A percentile compares a stretch with the other conserved stretches of the same genome.
Evolutionary conservation across 768 basidiomycete genomes (phyloP).

Genomic region (Cubamyces sp.): DNA sequence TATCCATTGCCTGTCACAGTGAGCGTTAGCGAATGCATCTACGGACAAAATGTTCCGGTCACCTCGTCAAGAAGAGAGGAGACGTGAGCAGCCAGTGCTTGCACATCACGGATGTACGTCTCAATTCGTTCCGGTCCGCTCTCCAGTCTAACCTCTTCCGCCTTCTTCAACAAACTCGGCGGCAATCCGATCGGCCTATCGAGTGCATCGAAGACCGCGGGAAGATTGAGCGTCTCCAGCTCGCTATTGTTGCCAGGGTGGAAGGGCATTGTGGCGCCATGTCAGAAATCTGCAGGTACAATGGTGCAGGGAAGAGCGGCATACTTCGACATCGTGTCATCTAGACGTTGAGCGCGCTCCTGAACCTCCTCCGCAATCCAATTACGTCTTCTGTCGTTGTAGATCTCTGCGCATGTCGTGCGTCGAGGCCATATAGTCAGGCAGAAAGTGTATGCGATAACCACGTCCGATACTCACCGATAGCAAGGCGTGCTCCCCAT

Average conservation of each 20-base stretch:
- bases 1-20: conserved; percentile 72
- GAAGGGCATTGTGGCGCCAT: no score
- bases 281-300: no score
- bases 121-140: conserved; percentile 77
- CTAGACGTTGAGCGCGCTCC: conserved; percentile 62
- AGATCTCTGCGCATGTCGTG: conserved; percentile 61
- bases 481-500: conserved; percentile 88
- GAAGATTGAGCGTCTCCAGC: conserved; percentile 75
- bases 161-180: conserved; percentile 82
- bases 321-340: conserved; percentile 63
- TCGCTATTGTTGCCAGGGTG: conserved; percentile 45
- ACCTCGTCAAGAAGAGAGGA: conserved; percentile 77
- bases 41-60: conserved; percentile 23
- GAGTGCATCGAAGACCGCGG: conserved; percentile 84
- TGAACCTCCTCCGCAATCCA: conserved; percentile 71
- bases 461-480: conserved; percentile 58
- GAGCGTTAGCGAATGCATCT: not conserved
- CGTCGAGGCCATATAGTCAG: not conserved
- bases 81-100: conserved; percentile 65
- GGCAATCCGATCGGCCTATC: conserved; percentile 88
- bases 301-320: conserved; percentile 30
- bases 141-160: conserved; percentile 80
- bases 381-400: conserved; percentile 77
- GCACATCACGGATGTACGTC: conserved; percentile 71
- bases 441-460: not conserved